phyloP scores from a whole-genome alignment of 805 yeast species.

The Saturnispora ahearnii region DNA sequence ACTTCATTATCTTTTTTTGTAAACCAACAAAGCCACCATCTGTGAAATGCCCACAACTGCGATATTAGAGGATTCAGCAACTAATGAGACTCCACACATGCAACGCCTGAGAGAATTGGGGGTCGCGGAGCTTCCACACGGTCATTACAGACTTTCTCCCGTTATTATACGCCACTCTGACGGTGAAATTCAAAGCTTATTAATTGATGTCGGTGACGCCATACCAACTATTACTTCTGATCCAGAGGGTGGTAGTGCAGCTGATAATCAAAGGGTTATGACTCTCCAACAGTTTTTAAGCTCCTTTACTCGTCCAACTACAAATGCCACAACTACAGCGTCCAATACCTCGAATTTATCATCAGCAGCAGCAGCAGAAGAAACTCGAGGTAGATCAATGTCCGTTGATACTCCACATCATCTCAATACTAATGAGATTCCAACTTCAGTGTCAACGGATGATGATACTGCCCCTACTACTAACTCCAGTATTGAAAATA shows the following conservation, averaged over 20 bases:
- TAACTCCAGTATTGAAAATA: background rate
- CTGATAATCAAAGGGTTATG: conserved; percentile 3
- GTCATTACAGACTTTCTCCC: conserved; percentile 24
- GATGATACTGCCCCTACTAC: background rate
- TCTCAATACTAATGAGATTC: too few species aligned
- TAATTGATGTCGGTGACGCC: conserved; percentile 25
- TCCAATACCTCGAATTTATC: background rate
- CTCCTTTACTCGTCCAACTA: background rate
- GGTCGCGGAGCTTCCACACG: conserved; percentile 13
- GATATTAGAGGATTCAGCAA: background rate
- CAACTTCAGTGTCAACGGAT: background rate
- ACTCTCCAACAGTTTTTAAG: conserved; percentile 6
- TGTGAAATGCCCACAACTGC: background rate
- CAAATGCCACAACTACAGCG: background rate
- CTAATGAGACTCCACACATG: background rate
- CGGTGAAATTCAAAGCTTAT: conserved; percentile 22
- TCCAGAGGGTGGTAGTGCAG: background rate
- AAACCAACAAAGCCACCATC: background rate
- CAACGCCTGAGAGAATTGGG: conserved; percentile 10
- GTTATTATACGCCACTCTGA: conserved; percentile 25
- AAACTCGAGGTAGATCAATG: background rate
- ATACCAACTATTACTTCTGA: background rate
- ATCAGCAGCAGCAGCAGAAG: background rate
- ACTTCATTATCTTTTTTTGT: background rate
- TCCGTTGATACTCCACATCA: background rate